Conservation (phyloP, 148 eudicot genomes). For the Arbutus unedo region DNA sequence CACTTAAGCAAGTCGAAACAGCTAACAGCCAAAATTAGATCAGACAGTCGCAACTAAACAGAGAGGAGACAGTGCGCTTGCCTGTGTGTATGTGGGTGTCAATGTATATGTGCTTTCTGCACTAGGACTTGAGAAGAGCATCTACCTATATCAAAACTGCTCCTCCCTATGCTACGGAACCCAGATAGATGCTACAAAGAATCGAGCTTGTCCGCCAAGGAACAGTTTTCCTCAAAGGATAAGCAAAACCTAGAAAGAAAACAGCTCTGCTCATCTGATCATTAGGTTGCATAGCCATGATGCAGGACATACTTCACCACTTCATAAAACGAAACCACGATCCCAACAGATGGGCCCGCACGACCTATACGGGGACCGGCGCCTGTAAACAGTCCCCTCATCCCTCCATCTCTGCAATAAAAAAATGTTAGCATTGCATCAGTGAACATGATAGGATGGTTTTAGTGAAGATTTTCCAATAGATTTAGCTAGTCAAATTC, state of each 20-base stretch:
- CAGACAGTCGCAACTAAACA: background rate
- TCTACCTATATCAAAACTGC: conserved; percentile 24
- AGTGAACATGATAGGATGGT: background rate
- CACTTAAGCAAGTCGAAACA: background rate
- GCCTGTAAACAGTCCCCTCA: conserved; percentile 83
- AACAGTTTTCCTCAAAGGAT: background rate
- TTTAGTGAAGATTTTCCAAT: background rate
- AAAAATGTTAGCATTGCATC: background rate
- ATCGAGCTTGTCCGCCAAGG: background rate
- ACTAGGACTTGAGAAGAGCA: conserved; percentile 13
- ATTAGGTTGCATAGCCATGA: conserved; percentile 38
- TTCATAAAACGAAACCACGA: conserved; percentile 90
- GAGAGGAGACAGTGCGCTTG: background rate
- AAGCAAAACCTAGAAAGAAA: background rate
- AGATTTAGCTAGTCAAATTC: background rate
- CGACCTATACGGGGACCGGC: conserved; percentile 93
- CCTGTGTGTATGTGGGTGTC: background rate
- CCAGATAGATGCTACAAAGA: background rate
- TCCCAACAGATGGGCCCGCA: conserved; percentile 96
- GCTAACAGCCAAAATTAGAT: conserved; percentile 14
- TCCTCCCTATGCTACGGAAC: conserved; percentile 7
- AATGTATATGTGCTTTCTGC: background rate
- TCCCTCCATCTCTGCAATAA: conserved; percentile 67
- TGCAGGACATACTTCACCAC: conserved; percentile 76
- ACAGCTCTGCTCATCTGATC: conserved; percentile 12